Evolutionary conservation across 805 yeast species (phyloP), one percentile per base, ranked within the genome.

Genomic region (Hanseniaspora taiwanica): DNA sequence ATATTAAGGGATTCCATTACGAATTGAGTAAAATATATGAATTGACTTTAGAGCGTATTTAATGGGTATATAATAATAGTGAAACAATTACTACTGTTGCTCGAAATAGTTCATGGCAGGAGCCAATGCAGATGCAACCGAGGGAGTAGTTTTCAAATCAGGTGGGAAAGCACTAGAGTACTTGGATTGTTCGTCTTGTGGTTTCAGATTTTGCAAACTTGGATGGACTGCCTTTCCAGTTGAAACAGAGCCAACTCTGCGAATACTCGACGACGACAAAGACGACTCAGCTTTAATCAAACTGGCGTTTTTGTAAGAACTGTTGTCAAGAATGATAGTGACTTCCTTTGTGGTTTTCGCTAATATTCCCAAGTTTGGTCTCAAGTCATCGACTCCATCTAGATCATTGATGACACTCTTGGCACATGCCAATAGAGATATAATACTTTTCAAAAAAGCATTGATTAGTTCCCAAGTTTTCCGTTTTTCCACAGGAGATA

Each of bases 341-440:
- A 89, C 81, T 53, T 89, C 97, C 52, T 89, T 89, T 3, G 96
- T 84, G 3, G 87, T 81, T 47, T 84, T 76, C 0, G 96, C 87
- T 43, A 89, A 64, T 27, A 76, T 73, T 0, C 94, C 83, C 60
- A 89, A 71, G 5, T 82, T 74, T 6, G 87, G 78, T 43, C 94
- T 65, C 5, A 80, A 79, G 42, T 83, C 95, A 49, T 81, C 78
- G 39, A 89, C 66, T 13, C 78, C 71, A 0, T 94, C 87, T 42
- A 85, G 66, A 47, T 83, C 96, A 40, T 74, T 71, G 74, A 89
- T 80, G 2, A 93, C 78, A 1, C 72, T 69, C 53, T 86, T 86
- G 0, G 94, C 85, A 1, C 83, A 74, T 2, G 89, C 91, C 47
- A 89, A 65, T 34, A 91, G 83, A 27, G 77, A 78, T 47, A 89